Base-by-base conservation (phyloP, 495 filamentous ascomycete genomes). In the Neurospora sp. region DNA sequence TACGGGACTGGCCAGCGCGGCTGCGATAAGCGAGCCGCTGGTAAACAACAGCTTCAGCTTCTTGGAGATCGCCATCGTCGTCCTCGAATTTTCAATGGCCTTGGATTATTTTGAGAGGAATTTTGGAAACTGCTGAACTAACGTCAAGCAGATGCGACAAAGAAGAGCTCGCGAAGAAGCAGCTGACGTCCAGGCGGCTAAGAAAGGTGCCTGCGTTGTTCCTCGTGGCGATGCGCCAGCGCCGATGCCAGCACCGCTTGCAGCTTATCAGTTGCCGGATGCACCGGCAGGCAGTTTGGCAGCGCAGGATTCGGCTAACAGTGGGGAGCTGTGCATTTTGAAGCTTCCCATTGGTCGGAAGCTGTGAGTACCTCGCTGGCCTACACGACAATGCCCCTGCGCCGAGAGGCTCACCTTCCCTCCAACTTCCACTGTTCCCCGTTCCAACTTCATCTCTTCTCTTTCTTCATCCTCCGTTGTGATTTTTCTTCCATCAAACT, bases 1-100 rank as follows among this genome's bases (percentile, higher is more conserved):
- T 5, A 78, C 14, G 11, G 80, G 79, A 23, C 74, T 77, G 18
- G 81, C 80, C 7, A 80, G 38, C 6, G 78, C 72, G 8, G 77
- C 71, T 16, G 75, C 71, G 27, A 81, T 62, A 23, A 82, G 79
- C 70, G 79, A 79, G 37, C 80, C 80, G 11, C 76, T 77, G 4
- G 76, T 76, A 12, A 80, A 20, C 6, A 82, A 74, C 60, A 76
- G 66, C 72, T 70, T 74, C 31, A 77, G 46, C 20, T 74, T 72
- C 18, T 40, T 74, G 5, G 35, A 39, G 23, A 79, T 71, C 14
- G 77, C 76, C 80, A 82, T 78, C 70, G 8, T 49, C 44, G 31
- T 16, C 9, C 16, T 23, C 18, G 14, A 14, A 18, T 7, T 35
- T 39, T 31, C 35, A 39, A 37, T 9, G 23, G 3, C 42, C 18